Percentiles rank a stretch among this genome's conserved stretches.
Conservation (phyloP, 345 rosid species). For the Aquilaria malaccensis region DNA sequence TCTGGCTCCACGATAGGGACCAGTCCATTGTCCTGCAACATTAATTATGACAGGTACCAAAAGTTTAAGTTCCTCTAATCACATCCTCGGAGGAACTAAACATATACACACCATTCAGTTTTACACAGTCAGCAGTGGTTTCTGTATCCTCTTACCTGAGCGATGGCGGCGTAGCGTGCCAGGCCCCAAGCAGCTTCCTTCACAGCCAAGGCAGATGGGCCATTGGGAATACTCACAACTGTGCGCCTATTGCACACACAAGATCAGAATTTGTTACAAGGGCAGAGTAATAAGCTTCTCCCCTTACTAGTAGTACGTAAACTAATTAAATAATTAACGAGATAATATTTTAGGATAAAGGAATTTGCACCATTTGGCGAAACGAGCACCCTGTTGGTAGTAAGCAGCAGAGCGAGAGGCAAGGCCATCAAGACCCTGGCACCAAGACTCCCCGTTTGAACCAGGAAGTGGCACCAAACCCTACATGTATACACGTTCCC, state of each 20-base stretch:
- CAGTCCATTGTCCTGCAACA: slow-evolving; percentile 79
- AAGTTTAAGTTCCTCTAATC: slow-evolving; percentile 7
- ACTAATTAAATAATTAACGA: not conserved
- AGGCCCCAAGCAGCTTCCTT: slow-evolving; percentile 99
- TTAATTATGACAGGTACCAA: not conserved
- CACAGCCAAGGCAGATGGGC: slow-evolving; percentile 90
- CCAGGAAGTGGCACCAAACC: slow-evolving; percentile 97
- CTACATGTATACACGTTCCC: slow-evolving; percentile 24
- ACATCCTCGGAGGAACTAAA: not conserved
- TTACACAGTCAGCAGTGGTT: not conserved
- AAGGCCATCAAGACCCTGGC: slow-evolving; percentile 97
- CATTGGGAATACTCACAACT: slow-evolving; percentile 98
- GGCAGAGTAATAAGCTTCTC: not conserved
- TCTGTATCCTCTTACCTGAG: slow-evolving; percentile 42
- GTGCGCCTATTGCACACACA: slow-evolving; percentile 65
- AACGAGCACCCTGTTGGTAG: slow-evolving; percentile 99
- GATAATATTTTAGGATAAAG: not conserved
- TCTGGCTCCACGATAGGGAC: slow-evolving; percentile 99
- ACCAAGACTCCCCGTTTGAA: slow-evolving; percentile 94
- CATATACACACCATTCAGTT: too few relatives aligned
- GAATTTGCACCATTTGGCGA: slow-evolving; percentile 78
- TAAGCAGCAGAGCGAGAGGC: slow-evolving; percentile 95
- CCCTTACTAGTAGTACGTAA: not conserved
- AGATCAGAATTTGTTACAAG: slow-evolving; percentile 2
- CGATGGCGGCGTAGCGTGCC: slow-evolving; percentile 91